Evolutionary conservation across 208 protist species (phyloP).

Genomic region (Acanthamoeba divionensis): DNA sequence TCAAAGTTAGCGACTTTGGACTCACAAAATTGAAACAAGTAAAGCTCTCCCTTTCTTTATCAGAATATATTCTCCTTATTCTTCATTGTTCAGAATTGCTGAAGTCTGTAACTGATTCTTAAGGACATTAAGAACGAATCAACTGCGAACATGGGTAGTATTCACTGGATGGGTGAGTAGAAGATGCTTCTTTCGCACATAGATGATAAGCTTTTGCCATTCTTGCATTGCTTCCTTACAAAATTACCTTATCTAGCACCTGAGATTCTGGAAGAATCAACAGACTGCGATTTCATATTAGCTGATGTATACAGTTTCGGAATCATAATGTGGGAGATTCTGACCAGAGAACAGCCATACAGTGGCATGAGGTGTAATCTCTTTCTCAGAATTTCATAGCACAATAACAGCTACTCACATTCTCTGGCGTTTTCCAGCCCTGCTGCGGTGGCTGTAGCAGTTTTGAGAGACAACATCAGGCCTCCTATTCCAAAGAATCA

Average conservation of each 20-base stretch:
- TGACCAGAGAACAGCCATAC: conserved; percentile 20
- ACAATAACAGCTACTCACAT: not conserved
- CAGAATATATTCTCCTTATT: not conserved
- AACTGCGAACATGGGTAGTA: no score
- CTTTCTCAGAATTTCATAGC: no score
- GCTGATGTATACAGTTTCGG: conserved; percentile 53
- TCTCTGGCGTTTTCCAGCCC: not conserved
- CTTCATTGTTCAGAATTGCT: not conserved
- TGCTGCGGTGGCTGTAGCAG: conserved; percentile 6
- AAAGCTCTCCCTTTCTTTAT: no score
- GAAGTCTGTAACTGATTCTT: no score
- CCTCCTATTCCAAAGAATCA: not conserved
- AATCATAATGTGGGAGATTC: conserved; percentile 47
- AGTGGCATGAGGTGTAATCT: not conserved
- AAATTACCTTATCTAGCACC: not conserved
- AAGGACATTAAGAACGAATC: no score
- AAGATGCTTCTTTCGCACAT: no score
- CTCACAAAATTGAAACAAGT: conserved; percentile 21
- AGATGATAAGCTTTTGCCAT: no score
- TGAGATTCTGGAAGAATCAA: conserved; percentile 5
- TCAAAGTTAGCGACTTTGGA: conserved; percentile 29
- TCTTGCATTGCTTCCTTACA: no score
- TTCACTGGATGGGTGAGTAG: no score
- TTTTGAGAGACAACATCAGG: conserved; percentile 8
- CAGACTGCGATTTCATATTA: not conserved